Percentiles rank a stretch among this genome's conserved stretches.
Conservation (phyloP, 129 eudicot genomes). For the Heracleum sosnowskyi region DNA sequence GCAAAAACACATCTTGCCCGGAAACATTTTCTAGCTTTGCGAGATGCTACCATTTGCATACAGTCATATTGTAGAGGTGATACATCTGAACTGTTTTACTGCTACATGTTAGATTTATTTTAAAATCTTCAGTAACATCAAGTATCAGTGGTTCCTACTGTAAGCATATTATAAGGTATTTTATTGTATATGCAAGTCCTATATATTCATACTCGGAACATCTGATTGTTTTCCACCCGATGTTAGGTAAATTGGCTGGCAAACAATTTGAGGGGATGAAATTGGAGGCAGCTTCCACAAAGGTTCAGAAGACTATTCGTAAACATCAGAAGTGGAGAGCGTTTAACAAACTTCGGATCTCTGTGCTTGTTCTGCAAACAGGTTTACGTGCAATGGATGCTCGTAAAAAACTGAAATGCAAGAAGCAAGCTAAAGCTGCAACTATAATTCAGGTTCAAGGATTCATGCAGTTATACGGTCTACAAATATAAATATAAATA, state of each 20-base stretch:
- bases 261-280: conserved; percentile 41
- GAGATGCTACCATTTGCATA: conserved; percentile 39
- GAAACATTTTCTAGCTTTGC: conserved; percentile 44
- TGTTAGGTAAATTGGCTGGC: conserved; percentile 60
- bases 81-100: conserved; percentile 8
- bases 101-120: conserved; percentile 3
- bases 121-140: neutral
- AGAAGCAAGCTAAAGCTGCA: conserved; percentile 77
- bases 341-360: conserved; percentile 40
- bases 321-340: conserved; percentile 57
- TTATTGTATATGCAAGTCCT: neutral
- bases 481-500: neutral
- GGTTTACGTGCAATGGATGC: conserved; percentile 71
- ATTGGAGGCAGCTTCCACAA: conserved; percentile 68
- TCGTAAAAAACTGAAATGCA: conserved; percentile 46
- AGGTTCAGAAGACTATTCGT: conserved; percentile 56
- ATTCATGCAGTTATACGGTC: neutral
- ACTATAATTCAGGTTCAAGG: conserved; percentile 61
- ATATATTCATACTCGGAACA: neutral
- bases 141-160: no score
- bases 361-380: conserved; percentile 71
- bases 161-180: neutral
- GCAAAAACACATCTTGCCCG: conserved; percentile 76
- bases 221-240: neutral
- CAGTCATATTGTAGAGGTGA: conserved; percentile 75